Base-by-base conservation (phyloP, 2,329 filamentous ascomycete species). In the Nothophaeocryptopus gaeumannii region DNA sequence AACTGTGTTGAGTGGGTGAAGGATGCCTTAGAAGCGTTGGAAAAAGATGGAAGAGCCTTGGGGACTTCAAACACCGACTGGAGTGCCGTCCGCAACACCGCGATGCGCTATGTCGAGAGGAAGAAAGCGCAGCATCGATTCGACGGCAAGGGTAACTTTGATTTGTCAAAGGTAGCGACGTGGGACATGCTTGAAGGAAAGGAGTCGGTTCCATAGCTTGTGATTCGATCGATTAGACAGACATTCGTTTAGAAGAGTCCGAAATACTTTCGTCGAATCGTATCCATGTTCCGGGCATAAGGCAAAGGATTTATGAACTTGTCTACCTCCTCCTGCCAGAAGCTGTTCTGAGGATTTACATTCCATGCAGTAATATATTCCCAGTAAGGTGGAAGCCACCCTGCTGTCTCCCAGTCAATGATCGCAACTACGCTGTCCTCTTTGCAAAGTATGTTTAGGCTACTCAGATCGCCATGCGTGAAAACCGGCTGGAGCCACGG, bases 401-500 rank as follows among this genome's bases (percentile, higher is more conserved):
- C 74, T 14, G 71, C 65, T 16, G 68, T 65, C 54, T 78, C 75
- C 74, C 74, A 78, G 53, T 71, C 72, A 44, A 73, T 55, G 52
- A 80, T 75, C 7, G 72, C 74, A 31, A 72, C 67, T 15, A 81
- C 60, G 5, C 68, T 59, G 47, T 74, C 69, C 7, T 65, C 71
- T 8, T 61, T 60, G 39, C 69, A 60, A 8, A 78, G 52, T 38
- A 78, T 73, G 53, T 78, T 78, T 13, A 62, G 58, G 14, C 38
- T 45, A 36, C 44, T 72, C 7, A 82, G 65, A 59, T 82, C 78
- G 2, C 72, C 72, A 63, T 81, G 77, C 1, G 76, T 76, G 51
- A 81, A 74, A 1, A 74, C 68, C 15, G 70, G 69, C 12, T 54
- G 43, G n/a, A 60, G 59, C 63, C 65, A 71, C 8, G 61, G 58